These are phyloP conservation scores for Phytophthora pinifolia DNA, from an alignment of 352 stramenopile genomes.

Conservation along the genomic window DNA sequence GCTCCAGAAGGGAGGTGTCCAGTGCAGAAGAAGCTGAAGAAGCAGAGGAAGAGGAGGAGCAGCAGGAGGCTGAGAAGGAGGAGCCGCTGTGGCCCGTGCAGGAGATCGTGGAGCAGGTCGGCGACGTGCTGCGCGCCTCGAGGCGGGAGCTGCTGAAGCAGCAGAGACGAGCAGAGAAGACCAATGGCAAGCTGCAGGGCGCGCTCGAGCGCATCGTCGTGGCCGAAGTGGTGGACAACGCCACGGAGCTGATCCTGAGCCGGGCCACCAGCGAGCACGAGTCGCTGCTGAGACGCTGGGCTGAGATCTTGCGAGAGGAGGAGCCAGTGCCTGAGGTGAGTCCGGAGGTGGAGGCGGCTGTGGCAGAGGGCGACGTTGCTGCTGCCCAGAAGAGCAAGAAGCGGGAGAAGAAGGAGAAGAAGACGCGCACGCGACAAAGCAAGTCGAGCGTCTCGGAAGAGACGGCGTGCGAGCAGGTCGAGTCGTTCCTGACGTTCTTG, in stretches of 20 bases:
- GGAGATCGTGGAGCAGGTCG: conserved; percentile 40
- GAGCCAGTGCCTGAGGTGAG: conserved; percentile 3
- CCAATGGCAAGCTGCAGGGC: conserved; percentile 25
- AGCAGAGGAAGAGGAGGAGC: conserved; percentile 12
- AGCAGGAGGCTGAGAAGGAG: conserved; percentile 1
- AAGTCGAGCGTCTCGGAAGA: conserved; percentile 28
- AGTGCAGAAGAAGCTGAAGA: conserved; percentile 14
- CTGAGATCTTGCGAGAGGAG: conserved; percentile 35
- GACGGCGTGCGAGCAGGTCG: conserved; percentile 42
- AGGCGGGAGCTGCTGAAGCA: conserved; percentile 29
- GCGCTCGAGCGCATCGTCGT: conserved; percentile 42
- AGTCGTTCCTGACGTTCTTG: conserved; percentile 59
- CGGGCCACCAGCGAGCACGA: conserved; percentile 38
- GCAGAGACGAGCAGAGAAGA: conserved; percentile 21
- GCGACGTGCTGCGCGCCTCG: conserved; percentile 30
- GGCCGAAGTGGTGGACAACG: conserved; percentile 59
- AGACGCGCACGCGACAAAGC: conserved; percentile 27
- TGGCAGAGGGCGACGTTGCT: background rate
- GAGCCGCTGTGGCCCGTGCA: conserved; percentile 27
- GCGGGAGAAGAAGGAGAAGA: conserved; percentile 31
- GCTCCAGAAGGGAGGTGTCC: conserved; percentile 15
- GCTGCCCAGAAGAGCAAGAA: conserved; percentile 29
- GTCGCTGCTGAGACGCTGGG: conserved; percentile 44
- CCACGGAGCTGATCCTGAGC: conserved; percentile 67
- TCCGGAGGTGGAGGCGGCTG: conserved; percentile 4